Conservation (phyloP, 306 rosid genomes). For the Hippophae gyantsensis region DNA sequence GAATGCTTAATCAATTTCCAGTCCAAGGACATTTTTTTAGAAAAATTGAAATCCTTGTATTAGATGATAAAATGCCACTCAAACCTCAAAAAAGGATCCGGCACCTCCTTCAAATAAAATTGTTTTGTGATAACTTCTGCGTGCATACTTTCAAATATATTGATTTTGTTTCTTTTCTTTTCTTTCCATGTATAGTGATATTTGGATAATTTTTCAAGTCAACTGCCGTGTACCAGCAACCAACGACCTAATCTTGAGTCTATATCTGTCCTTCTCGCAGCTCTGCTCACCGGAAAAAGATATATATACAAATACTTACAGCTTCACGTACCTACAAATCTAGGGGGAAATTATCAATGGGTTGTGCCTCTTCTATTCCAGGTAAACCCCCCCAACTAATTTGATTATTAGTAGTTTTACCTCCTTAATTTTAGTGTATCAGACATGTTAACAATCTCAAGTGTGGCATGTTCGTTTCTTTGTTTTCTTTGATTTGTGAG, state of each 20-base stretch:
- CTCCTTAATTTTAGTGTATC: not conserved
- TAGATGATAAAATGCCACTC: too few relatives aligned
- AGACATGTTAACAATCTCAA: not conserved
- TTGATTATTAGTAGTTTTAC: not conserved
- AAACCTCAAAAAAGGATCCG: too few relatives aligned
- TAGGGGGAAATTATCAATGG: constrained; percentile 32
- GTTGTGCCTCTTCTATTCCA: constrained; percentile 71
- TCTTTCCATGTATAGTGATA: too few relatives aligned
- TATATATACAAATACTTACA: not conserved
- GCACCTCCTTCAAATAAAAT: too few relatives aligned
- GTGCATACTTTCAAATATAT: too few relatives aligned
- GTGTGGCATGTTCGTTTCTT: not conserved
- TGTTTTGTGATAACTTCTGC: too few relatives aligned
- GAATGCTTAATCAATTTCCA: too few relatives aligned
- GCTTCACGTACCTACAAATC: not conserved
- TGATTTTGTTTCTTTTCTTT: too few relatives aligned
- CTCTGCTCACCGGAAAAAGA: constrained; percentile 2
- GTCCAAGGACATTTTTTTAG: too few relatives aligned
- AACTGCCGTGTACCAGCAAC: constrained; percentile 5
- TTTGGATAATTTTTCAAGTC: too few relatives aligned
- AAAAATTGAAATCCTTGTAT: too few relatives aligned
- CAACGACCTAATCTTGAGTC: constrained; percentile 13
- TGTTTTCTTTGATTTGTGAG: constrained; percentile 15
- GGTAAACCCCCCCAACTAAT: constrained; percentile 27
- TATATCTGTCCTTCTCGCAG: not conserved